Percentiles rank a stretch among this genome's conserved stretches.
phyloP scores from a whole-genome alignment of 345 rosid species.

The Hibiscus syriacus region DNA sequence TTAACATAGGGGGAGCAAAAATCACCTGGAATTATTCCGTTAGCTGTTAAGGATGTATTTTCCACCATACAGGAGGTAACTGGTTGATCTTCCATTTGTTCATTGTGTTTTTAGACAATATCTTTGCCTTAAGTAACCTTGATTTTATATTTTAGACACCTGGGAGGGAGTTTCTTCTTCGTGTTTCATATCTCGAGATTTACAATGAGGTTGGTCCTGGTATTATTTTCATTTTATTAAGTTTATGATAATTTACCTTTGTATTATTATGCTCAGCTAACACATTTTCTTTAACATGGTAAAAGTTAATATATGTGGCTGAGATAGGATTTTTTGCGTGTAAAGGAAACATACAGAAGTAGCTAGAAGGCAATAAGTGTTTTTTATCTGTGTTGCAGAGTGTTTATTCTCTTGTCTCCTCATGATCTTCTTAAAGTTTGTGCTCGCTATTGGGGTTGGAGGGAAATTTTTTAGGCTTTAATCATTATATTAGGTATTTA shows the following conservation, averaged over 20 bases:
- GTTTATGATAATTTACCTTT: background rate
- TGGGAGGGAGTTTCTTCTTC: conserved; percentile 86
- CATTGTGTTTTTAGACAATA: background rate
- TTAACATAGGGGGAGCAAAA: conserved; percentile 83
- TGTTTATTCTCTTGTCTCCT: background rate
- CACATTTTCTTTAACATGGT: background rate
- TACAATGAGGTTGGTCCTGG: conserved; percentile 71
- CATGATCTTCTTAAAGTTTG: background rate
- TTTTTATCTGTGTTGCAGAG: background rate
- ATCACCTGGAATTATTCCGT: conserved; percentile 88
- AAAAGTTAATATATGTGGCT: conserved; percentile 1
- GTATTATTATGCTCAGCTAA: background rate
- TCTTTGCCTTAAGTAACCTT: conserved; percentile 5
- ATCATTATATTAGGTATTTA: background rate
- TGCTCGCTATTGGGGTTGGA: background rate
- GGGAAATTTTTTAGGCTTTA: background rate
- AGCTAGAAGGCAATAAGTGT: background rate
- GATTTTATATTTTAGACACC: conserved; percentile 63
- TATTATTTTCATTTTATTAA: background rate
- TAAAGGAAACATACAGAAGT: background rate
- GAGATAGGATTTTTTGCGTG: background rate
- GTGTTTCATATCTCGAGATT: conserved; percentile 93
- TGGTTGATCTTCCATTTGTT: background rate
- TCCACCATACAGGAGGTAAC: conserved; percentile 92
- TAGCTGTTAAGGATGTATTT: conserved; percentile 93